A percentile compares a stretch with the other conserved stretches of the same genome.
These are phyloP conservation scores for Entamoeba dispar DNA, from an alignment of 208 protist species.

Conservation along the genomic window DNA sequence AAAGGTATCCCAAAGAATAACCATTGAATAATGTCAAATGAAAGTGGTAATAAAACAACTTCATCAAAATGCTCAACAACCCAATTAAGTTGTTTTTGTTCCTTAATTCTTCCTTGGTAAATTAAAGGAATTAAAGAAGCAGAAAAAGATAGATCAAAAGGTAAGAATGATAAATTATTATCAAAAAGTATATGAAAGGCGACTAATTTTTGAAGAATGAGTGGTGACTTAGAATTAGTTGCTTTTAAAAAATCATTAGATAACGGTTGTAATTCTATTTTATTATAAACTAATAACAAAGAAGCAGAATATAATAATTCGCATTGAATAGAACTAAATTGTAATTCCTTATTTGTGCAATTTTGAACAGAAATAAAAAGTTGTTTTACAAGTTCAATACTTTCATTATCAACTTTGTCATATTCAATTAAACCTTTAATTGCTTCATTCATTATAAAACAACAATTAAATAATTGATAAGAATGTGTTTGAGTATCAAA, in stretches of 20 bases:
- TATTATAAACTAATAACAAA: too few relatives aligned
- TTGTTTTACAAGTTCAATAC: background rate
- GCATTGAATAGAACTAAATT: too few relatives aligned
- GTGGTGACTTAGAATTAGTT: background rate
- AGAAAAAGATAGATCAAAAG: background rate
- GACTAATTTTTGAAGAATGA: background rate
- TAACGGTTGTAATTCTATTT: background rate
- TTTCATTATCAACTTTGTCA: background rate
- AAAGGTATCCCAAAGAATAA: background rate
- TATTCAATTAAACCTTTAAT: background rate
- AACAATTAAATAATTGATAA: background rate
- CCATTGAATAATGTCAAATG: background rate
- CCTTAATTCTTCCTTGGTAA: background rate
- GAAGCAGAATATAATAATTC: too few relatives aligned
- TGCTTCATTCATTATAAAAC: background rate
- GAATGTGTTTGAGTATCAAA: background rate
- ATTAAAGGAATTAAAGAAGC: background rate
- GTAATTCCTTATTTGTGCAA: too few relatives aligned
- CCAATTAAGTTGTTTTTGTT: background rate
- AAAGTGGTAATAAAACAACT: background rate
- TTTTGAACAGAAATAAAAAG: too few relatives aligned
- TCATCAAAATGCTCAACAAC: background rate
- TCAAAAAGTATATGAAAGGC: background rate
- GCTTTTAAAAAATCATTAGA: too few relatives aligned
- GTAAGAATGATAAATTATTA: background rate